Conservation (phyloP, 352 stramenopile species). For the Phytopythium boreale region DNA sequence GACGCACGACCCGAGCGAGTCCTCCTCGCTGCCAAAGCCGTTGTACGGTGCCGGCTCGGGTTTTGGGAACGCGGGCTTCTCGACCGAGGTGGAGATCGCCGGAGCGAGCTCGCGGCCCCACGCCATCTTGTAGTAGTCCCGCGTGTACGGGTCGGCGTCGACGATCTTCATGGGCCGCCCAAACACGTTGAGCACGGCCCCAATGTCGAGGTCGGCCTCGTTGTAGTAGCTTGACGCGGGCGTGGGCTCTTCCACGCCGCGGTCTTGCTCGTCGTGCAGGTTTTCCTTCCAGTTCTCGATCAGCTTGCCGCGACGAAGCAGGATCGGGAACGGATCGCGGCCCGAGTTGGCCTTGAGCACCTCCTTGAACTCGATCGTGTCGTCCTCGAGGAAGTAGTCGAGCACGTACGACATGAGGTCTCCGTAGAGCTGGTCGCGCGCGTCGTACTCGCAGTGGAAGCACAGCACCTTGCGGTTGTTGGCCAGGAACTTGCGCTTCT, state of each 20-base stretch:
- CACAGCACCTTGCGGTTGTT: constrained; percentile 85
- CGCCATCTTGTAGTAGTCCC: constrained; percentile 68
- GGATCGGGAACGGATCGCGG: constrained; percentile 71
- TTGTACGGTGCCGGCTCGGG: constrained; percentile 62
- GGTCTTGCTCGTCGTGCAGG: constrained; percentile 68
- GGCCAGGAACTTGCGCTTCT: constrained; percentile 85
- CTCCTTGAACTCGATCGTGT: constrained; percentile 90
- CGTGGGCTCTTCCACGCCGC: constrained; percentile 70
- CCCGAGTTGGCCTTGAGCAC: constrained; percentile 76
- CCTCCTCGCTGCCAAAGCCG: constrained; percentile 74
- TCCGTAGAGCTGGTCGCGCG: constrained; percentile 71
- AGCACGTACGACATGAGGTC: constrained; percentile 80
- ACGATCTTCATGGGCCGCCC: constrained; percentile 66
- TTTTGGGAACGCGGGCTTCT: constrained; percentile 49
- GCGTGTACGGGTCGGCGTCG: constrained; percentile 75
- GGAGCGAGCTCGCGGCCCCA: constrained; percentile 47
- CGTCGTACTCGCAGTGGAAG: constrained; percentile 87
- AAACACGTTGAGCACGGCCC: constrained; percentile 68
- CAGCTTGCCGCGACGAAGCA: constrained; percentile 60
- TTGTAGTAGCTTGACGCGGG: constrained; percentile 66
- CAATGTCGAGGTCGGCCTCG: constrained; percentile 61
- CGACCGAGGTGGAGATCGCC: constrained; percentile 40
- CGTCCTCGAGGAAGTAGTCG: constrained; percentile 87
- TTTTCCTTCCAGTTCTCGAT: constrained; percentile 69
- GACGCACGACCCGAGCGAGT: constrained; percentile 66